Percentiles rank a stretch among this genome's conserved stretches.
phyloP scores from a whole-genome alignment of 2,329 filamentous ascomycete species.

The Tolypocladium pustulatum region DNA sequence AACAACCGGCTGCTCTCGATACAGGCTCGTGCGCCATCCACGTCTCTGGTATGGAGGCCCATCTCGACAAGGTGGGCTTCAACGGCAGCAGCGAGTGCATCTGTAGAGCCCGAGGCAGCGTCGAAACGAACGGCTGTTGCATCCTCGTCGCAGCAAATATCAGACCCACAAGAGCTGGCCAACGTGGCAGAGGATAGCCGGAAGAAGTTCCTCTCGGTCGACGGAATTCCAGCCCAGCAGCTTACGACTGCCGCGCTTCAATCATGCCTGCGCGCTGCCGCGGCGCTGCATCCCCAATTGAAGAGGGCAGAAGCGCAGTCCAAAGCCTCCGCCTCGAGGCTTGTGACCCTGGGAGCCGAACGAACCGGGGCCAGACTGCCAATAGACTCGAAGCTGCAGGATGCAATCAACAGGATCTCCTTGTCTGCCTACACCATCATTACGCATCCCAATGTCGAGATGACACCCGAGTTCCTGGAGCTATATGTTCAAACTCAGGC shows the following conservation, averaged over 20 bases:
- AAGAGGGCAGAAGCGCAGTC: conserved; percentile 26
- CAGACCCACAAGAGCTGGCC: conserved; percentile 29
- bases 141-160: conserved; percentile 14
- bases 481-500: conserved; percentile 70
- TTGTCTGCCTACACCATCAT: conserved; percentile 59
- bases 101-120: conserved; percentile 1
- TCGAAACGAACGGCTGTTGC: conserved; percentile 8
- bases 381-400: conserved; percentile 25
- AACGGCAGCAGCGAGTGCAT: conserved; percentile 9
- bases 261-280: conserved; percentile 33
- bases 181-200: conserved; percentile 30
- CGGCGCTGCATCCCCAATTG: conserved; percentile 30
- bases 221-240: conserved; percentile 32
- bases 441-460: conserved; percentile 65
- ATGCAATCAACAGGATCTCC: conserved; percentile 42
- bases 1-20: conserved; percentile 12
- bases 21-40: conserved; percentile 4
- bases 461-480: conserved; percentile 61
- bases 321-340: conserved; percentile 39
- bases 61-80: conserved; percentile 15
- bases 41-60: conserved; percentile 3
- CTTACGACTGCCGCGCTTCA: conserved; percentile 32
- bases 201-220: conserved; percentile 31
- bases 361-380: conserved; percentile 18
- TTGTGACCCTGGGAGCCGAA: conserved; percentile 35